Percentiles rank a stretch among this genome's conserved stretches.
phyloP scores from a whole-genome alignment of 1,284 basidiomycete species.

The Inonotus hispidus region DNA sequence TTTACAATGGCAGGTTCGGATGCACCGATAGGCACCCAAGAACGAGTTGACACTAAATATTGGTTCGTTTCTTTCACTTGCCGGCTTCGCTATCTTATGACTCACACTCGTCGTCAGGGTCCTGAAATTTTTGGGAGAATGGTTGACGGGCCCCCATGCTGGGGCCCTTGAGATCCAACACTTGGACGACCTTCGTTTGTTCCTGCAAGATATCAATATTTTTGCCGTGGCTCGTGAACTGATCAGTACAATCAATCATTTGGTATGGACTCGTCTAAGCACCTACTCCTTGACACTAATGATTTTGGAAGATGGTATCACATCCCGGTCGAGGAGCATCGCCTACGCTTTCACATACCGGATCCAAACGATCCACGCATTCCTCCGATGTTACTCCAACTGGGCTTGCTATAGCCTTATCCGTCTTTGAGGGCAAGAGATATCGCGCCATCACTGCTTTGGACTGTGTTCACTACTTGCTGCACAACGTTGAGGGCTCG shows the following conservation, averaged over 20 bases:
- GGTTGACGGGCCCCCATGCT: conserved; percentile 3
- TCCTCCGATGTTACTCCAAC: conserved; percentile 22
- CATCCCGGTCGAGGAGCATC: neutral
- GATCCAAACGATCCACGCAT: conserved; percentile 21
- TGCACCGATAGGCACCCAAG: neutral
- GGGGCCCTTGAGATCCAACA: conserved; percentile 9
- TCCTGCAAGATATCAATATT: conserved; percentile 8
- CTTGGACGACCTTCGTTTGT: conserved; percentile 13
- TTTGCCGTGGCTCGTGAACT: conserved; percentile 3
- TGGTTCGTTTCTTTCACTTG: conserved; percentile 6
- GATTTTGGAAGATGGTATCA: too few relatives aligned
- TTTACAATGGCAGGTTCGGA: conserved; percentile 10
- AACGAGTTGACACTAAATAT: conserved; percentile 8
- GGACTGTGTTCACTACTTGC: conserved; percentile 38
- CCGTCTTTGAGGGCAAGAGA: conserved; percentile 37
- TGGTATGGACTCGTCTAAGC: conserved; percentile 19
- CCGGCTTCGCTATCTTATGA: neutral
- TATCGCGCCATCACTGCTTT: conserved; percentile 34
- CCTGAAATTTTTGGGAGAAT: too few relatives aligned
- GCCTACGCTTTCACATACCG: conserved; percentile 22
- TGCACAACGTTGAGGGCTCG: conserved; percentile 25
- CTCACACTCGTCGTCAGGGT: too few relatives aligned
- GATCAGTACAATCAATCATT: conserved; percentile 22
- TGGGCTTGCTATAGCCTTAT: conserved; percentile 36
- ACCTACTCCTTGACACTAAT: neutral